Evolutionary conservation across 345 rosid species (phyloP), one percentile per base, ranked within the genome.

Genomic region (Brassica rapa): DNA sequence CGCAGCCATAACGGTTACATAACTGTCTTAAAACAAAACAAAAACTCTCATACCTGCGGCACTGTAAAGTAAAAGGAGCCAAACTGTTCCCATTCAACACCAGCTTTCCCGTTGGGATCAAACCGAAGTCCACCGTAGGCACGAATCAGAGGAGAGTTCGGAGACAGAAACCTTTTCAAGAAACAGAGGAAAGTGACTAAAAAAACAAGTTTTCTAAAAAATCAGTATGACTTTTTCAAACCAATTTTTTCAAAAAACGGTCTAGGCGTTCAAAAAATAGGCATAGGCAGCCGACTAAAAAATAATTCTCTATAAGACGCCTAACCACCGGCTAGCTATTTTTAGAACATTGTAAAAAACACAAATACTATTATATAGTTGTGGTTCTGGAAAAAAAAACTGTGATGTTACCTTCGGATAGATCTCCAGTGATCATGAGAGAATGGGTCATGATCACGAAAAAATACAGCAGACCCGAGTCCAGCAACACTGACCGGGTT

Each of bases 51-150:
- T 81, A 90, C 96, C 93, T 90, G 97, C 62, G 98, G 98, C 64
- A 93, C 80, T 66, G 89, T 77, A 80, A 93, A 93, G 78, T 90
- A 91, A 80, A 93, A 93, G 0, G 95, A 89, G 43, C 98, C 98
- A 81, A 91, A 93, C 15, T 83, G 76, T 80, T 88, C 84, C 97
- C 98, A 93, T 75, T 91, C 95, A 21, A 88, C 71, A 5, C 92
- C 83, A 57, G 89, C 66, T 0, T 74, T 66, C 14, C 93, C 88
- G 35, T 77, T 83, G 2, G 91, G 88, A 80, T 93, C 97, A 30
- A 93, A 93, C 1, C 95, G 91, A 16, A 93, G 89, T 1, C 92
- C 97, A 19, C 98, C 98, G 32, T 93, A 93, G 4, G 97, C 97
- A 67, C 97, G 97, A 73, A 93, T 89, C 70, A 93, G 75, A 32